Evolutionary conservation across 805 yeast species (phyloP), one percentile per base, ranked within the genome.

Genomic region (Komagataella ulmi): DNA sequence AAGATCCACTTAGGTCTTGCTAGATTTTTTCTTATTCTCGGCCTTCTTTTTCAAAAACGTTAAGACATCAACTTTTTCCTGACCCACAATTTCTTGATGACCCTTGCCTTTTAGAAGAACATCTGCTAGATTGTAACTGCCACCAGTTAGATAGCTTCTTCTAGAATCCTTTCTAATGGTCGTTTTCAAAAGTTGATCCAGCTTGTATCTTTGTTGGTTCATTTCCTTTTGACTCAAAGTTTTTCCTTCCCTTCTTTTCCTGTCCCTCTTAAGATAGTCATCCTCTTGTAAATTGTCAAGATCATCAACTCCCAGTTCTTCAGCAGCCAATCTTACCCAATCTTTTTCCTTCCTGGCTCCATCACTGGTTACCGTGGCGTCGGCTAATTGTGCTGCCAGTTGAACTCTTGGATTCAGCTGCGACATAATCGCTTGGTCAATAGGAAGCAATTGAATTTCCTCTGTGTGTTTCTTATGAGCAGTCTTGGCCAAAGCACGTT

Each of bases 291-390:
- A 68, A 52, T 83, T 90, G 47, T 77, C 71, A 51, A 80, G 66
- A 50, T 81, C 73, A 43, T 86, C 97, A 45, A 90, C 67, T 7
- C 96, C 99, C 52, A 93, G 72, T 50, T 93, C 99, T 51, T 85
- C 93, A 0, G 98, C 98, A 0, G 97, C 97, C 61, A 88, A 81
- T 54, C 79, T 76, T 54, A 89, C 71, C 97, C 98, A 89, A 21
- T 79, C 72, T 52, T 80, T 81, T 56, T 88, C 93, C 59, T 83
- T 85, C 44, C 71, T 72, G 40, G 79, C 66, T 43, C 54, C 52
- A 17, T 82, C 76, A 2, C 77, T 66, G 2, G 83, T 77, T 14
- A 82, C 70, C 45, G 79, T 80, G 17, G 87, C 73, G 56, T 87
- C 95, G 0, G 95, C 90, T 50, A 93, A 69, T 59, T 81, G 77